These are phyloP conservation scores for Diaporthe vaccinii DNA, from an alignment of 2,329 filamentous ascomycete genomes.

Conservation along the genomic window DNA sequence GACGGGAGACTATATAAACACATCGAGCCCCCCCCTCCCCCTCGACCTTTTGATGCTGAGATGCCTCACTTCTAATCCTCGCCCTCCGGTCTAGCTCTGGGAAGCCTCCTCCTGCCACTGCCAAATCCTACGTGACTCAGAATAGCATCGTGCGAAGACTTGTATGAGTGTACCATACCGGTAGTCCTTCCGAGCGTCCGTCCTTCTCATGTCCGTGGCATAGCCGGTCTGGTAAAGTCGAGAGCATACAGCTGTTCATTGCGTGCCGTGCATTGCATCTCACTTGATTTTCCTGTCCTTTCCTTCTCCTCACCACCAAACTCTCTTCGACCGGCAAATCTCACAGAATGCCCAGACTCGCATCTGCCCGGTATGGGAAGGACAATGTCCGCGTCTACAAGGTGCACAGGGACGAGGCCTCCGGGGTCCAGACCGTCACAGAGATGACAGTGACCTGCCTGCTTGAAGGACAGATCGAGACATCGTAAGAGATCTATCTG, in stretches of 20 bases:
- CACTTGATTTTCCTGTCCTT: neutral
- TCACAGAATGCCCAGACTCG: slow-evolving; percentile 66
- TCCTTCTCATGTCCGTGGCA: slow-evolving; percentile 1
- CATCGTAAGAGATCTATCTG: slow-evolving; percentile 67
- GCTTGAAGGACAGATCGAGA: slow-evolving; percentile 92
- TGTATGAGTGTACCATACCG: slow-evolving; percentile 13
- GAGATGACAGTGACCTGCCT: slow-evolving; percentile 97
- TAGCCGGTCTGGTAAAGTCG: neutral
- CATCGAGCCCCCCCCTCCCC: neutral
- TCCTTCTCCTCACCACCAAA: neutral
- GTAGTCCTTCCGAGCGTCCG: neutral
- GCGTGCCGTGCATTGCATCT: slow-evolving; percentile 8
- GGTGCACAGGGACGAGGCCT: slow-evolving; percentile 83
- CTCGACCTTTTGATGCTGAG: neutral
- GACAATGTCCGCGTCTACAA: slow-evolving; percentile 99
- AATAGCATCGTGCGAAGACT: slow-evolving; percentile 22
- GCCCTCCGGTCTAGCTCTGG: neutral
- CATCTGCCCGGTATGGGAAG: slow-evolving; percentile 85
- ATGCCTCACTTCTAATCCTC: neutral
- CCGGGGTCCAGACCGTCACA: slow-evolving; percentile 85
- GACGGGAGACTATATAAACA: slow-evolving; percentile 5
- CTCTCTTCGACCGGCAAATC: neutral
- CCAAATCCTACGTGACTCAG: slow-evolving; percentile 7
- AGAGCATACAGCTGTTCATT: neutral
- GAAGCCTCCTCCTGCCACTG: neutral